Base-by-base conservation (phyloP, 345 rosid genomes). In the Bretschneidera sinensis region DNA sequence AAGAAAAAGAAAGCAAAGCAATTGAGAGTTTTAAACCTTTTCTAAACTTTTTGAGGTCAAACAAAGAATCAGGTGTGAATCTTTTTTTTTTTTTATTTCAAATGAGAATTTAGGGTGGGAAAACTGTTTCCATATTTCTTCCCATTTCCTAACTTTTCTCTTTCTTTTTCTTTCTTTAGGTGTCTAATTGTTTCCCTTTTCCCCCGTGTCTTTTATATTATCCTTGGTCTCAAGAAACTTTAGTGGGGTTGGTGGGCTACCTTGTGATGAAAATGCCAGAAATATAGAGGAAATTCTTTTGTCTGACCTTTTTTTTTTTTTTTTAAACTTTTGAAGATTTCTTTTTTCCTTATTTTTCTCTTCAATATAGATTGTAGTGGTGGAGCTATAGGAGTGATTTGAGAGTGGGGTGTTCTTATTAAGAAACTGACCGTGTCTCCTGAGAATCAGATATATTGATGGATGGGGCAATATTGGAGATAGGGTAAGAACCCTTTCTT, bases 1-100 rank as follows among this genome's bases (percentile, higher is more conserved):
- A 45, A 48, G 54, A 68, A 54, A 66, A 35, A 24, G 48, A 64
- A 70, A 49, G 39, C 24, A 21, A 52, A 61, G 35, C 16, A 39
- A 39, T 11, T 1, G 9, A 7, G 15, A 39, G 45, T 39, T 39
- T 39, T 39, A 39, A 4, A 4, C 45, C 10, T 39, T 34, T 53
- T 31, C 18, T 57, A 52, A 23, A 55, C 55, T 55, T 55, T 59
- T 69, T 71, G 50, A 43, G 71, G 78, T 79, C 79, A 82, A 82
- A 72, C 63, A 33, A 62, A 54, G 24, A 47, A 61, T 59, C 73
- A 55, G 67, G 69, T 61, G 72, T 66, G 75, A 70, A 71, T 52
- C 75, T 60, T 73, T 60, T 51, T 6, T 35, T 60, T 51, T 60
- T 73, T 60, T 51, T 6, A 48, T 60, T 51, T 51, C 47, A 48